These are phyloP conservation scores for Sclerotinia trifoliorum DNA, from an alignment of 2,329 filamentous ascomycete species.

Conservation along the genomic window DNA sequence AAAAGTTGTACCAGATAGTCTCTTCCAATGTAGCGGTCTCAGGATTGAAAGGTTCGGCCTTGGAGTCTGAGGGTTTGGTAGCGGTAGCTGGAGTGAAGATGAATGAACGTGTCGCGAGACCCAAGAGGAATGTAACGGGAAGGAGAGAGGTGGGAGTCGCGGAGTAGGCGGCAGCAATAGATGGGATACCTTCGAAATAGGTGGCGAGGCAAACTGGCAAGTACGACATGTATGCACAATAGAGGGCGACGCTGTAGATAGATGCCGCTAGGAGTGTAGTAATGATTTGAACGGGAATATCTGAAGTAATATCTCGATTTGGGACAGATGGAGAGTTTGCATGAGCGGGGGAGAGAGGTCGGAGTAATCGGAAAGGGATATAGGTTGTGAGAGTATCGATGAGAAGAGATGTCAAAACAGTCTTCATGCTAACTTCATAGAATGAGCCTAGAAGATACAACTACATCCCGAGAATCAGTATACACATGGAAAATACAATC, in stretches of 20 bases:
- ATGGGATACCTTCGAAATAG: conserved; percentile 71
- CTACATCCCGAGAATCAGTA: conserved; percentile 42
- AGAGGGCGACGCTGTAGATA: conserved; percentile 74
- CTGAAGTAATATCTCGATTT: conserved; percentile 64
- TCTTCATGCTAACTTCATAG: conserved; percentile 65
- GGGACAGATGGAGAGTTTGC: conserved; percentile 52
- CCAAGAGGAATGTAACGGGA: conserved; percentile 57
- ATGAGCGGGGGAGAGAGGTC: conserved; percentile 64
- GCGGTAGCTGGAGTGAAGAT: conserved; percentile 70
- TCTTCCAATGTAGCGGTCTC: conserved; percentile 63
- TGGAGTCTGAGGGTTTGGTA: conserved; percentile 49
- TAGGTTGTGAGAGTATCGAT: conserved; percentile 70
- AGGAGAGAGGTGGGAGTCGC: conserved; percentile 61
- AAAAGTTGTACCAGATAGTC: conserved; percentile 71
- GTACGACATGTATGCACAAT: conserved; percentile 65
- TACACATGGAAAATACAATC: not conserved
- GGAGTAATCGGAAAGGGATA: conserved; percentile 73
- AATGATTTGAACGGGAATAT: conserved; percentile 60
- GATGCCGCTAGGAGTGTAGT: conserved; percentile 67
- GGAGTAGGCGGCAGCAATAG: conserved; percentile 65
- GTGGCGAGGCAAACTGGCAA: conserved; percentile 70
- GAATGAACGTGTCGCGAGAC: conserved; percentile 70
- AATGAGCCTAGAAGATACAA: conserved; percentile 75
- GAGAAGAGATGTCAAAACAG: conserved; percentile 58
- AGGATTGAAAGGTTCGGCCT: conserved; percentile 58